Conservation (phyloP, 140 eudicot genomes). For the Flaveria floridana region DNA sequence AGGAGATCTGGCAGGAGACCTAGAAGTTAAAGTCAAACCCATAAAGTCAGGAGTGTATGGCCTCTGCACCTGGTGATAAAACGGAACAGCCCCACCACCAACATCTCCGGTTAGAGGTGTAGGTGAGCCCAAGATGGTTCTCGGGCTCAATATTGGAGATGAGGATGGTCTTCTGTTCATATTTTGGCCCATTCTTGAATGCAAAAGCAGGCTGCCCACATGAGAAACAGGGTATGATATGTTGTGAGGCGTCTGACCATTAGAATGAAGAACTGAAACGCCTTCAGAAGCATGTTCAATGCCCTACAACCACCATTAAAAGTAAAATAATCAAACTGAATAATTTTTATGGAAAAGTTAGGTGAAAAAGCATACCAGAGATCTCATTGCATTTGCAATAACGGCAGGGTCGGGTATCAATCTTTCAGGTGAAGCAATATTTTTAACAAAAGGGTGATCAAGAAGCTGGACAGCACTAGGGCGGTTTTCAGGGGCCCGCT, state of each 20-base stretch:
- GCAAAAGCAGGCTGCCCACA: too few relatives aligned
- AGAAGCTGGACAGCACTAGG: slow-evolving; percentile 62
- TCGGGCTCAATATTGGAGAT: slow-evolving; percentile 64
- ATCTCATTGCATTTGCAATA: slow-evolving; percentile 36
- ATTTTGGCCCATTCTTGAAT: slow-evolving; percentile 27
- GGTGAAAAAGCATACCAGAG: background rate
- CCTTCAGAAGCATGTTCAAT: slow-evolving; percentile 42
- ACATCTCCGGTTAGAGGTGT: slow-evolving; percentile 47
- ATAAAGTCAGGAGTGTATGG: slow-evolving; percentile 36
- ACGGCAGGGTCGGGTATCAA: slow-evolving; percentile 32
- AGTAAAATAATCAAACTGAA: background rate
- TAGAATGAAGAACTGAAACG: too few relatives aligned
- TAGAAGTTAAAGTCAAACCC: too few relatives aligned
- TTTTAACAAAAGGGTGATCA: slow-evolving; percentile 61
- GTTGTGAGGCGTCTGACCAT: too few relatives aligned
- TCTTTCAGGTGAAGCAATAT: slow-evolving; percentile 48
- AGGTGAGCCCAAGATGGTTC: slow-evolving; percentile 55
- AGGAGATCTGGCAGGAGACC: slow-evolving; percentile 31
- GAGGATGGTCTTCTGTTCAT: slow-evolving; percentile 42
- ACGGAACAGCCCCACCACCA: slow-evolving; percentile 42
- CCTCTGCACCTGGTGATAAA: slow-evolving; percentile 31
- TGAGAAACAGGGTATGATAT: too few relatives aligned
- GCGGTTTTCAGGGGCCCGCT: slow-evolving; percentile 52
- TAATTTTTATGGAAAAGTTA: background rate
- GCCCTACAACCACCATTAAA: slow-evolving; percentile 37